Evolutionary conservation across 352 stramenopile genomes (phyloP), one percentile per base, ranked within the genome.

Genomic region (Phytophthora macrochlamydospora): DNA sequence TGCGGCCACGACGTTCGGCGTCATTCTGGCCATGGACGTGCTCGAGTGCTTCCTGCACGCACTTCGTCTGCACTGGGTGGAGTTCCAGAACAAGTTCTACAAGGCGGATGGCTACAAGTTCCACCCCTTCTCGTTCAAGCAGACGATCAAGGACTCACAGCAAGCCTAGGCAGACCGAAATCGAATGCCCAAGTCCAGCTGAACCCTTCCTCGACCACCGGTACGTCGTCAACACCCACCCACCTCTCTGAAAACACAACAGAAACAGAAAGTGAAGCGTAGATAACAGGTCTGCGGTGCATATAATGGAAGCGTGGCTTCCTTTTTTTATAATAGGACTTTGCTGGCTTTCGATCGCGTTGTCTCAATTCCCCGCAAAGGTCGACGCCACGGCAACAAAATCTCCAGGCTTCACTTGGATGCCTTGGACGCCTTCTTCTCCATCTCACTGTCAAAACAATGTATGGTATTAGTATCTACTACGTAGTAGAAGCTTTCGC

Each of bases 81-180:
- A 99, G 83, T 99, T 99, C 83, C 97, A 99, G 82, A 99, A 94
- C 87, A 99, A 99, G 81, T 99, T 99, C 73, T 99, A 98, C 87
- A 97, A 98, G 69, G 97, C 96, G 9, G 97, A 99, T 78, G 97
- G 97, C 46, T 83, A 98, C 76, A 97, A 97, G 70, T 99, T 99
- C 87, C 79, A 95, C 56, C 97, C 97, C 38, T 98, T 98, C 64
- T 97, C 88, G 49, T 99, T 99, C 86, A 90, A 91, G 67, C 78
- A 93, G 60, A 76, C 83, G 44, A 93, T 93, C 62, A 83, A 85
- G 66, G 80, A 89, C 55, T 89, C 83, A 50, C 74, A 88, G 71
- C 60, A 70, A 54, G 42, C 71, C 28, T 88, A 82, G 64, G 62
- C 54, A 62, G 35, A 40, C 0, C 35, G 65, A 32, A 45, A 55